Conservation (phyloP, 768 basidiomycete genomes). For the Tremella fuciformis region DNA sequence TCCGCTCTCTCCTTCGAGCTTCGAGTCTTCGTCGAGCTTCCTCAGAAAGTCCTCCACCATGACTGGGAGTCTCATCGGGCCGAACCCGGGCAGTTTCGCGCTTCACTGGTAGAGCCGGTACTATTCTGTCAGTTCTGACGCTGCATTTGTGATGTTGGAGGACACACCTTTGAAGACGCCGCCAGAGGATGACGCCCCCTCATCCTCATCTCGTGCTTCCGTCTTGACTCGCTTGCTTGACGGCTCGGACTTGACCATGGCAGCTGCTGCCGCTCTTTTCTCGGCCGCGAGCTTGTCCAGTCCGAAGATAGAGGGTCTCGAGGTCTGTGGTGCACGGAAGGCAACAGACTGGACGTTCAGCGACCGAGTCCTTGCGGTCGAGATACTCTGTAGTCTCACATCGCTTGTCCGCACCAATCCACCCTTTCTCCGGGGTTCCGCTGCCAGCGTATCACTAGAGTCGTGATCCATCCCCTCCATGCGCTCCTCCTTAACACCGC, state of each 20-base stretch:
- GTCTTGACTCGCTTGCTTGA: slow-evolving; percentile 64
- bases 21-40: slow-evolving; percentile 68
- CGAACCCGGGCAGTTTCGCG: slow-evolving; percentile 65
- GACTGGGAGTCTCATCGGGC: slow-evolving; percentile 88
- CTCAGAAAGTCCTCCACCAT: slow-evolving; percentile 83
- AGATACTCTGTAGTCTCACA: slow-evolving; percentile 12
- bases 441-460: slow-evolving; percentile 77
- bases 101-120: slow-evolving; percentile 70
- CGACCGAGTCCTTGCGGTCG: background rate
- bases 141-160: background rate
- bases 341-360: slow-evolving; percentile 63
- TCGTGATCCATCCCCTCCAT: slow-evolving; percentile 74
- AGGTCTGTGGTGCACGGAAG: slow-evolving; percentile 71
- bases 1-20: slow-evolving; percentile 68
- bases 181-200: slow-evolving; percentile 52
- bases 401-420: slow-evolving; percentile 66
- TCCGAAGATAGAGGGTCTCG: slow-evolving; percentile 74
- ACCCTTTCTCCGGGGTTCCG: slow-evolving; percentile 71
- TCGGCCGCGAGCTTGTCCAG: slow-evolving; percentile 84
- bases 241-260: slow-evolving; percentile 53
- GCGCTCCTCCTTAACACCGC: slow-evolving; percentile 21
- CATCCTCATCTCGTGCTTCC: slow-evolving; percentile 57
- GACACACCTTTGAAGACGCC: slow-evolving; percentile 79
- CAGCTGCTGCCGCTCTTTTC: slow-evolving; percentile 65
- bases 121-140: slow-evolving; percentile 54